phyloP scores from a whole-genome alignment of 2,329 filamentous ascomycete species.

The Colletotrichum caudatum region DNA sequence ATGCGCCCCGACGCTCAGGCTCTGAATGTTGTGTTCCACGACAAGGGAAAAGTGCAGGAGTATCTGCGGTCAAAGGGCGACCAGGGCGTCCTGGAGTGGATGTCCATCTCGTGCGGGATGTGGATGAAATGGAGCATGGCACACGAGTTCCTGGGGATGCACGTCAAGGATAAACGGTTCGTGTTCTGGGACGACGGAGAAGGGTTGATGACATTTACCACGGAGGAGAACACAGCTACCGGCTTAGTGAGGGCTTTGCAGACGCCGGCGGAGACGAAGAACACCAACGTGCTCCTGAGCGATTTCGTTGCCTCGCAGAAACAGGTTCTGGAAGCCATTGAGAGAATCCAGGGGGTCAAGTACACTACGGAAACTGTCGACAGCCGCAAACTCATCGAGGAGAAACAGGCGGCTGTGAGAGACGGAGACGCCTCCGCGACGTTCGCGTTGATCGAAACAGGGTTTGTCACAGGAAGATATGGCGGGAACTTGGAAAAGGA shows the following conservation, averaged over 20 bases:
- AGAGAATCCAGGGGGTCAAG: slow-evolving; percentile 61
- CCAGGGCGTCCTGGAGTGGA: slow-evolving; percentile 14
- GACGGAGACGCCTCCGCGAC: slow-evolving; percentile 46
- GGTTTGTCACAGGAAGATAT: slow-evolving; percentile 49
- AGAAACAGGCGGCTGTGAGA: slow-evolving; percentile 47
- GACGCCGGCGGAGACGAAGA: slow-evolving; percentile 49
- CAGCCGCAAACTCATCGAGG: slow-evolving; percentile 45
- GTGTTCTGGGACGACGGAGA: slow-evolving; percentile 51
- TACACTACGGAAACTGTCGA: slow-evolving; percentile 47
- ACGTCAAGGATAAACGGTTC: slow-evolving; percentile 43
- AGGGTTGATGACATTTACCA: slow-evolving; percentile 50
- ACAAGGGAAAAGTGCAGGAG: slow-evolving; percentile 42
- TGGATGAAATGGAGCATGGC: slow-evolving; percentile 36
- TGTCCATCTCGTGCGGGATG: slow-evolving; percentile 41
- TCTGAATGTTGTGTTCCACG: slow-evolving; percentile 29
- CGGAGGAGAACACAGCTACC: slow-evolving; percentile 51
- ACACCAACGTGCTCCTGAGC: slow-evolving; percentile 49
- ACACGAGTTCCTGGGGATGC: slow-evolving; percentile 42
- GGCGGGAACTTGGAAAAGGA: slow-evolving; percentile 51
- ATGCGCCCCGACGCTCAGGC: slow-evolving; percentile 30
- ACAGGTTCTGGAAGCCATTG: slow-evolving; percentile 59
- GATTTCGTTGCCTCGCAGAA: slow-evolving; percentile 51
- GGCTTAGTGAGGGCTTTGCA: slow-evolving; percentile 46
- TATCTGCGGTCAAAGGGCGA: slow-evolving; percentile 18
- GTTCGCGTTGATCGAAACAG: slow-evolving; percentile 49